These are phyloP conservation scores for Xylogone sp. DNA, from an alignment of 2,329 filamentous ascomycete genomes.

Conservation along the genomic window DNA sequence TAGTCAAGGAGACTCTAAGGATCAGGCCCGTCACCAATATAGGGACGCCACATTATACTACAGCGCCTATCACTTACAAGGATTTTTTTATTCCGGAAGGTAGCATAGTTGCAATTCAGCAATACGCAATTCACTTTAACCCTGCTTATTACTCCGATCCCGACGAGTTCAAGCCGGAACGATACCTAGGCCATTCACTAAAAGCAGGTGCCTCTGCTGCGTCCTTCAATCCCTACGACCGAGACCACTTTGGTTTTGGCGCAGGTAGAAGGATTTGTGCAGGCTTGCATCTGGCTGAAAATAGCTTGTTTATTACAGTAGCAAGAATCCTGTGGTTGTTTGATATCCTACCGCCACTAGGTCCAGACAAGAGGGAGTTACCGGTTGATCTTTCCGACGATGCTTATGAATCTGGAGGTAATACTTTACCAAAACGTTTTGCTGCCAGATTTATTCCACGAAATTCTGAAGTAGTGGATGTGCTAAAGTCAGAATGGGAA, in stretches of 20 bases:
- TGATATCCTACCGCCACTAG: slow-evolving; percentile 16
- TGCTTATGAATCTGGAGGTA: slow-evolving; percentile 28
- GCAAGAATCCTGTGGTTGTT: slow-evolving; percentile 29
- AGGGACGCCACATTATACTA: slow-evolving; percentile 48
- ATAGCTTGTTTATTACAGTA: slow-evolving; percentile 22
- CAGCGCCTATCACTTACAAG: slow-evolving; percentile 50
- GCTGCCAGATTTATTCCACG: slow-evolving; percentile 22
- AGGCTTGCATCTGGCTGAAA: slow-evolving; percentile 28
- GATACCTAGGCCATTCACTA: slow-evolving; percentile 3
- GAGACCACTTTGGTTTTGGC: slow-evolving; percentile 26
- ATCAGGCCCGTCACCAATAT: slow-evolving; percentile 41
- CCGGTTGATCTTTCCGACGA: slow-evolving; percentile 29
- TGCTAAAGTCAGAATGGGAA: slow-evolving; percentile 24
- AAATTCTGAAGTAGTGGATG: slow-evolving; percentile 15
- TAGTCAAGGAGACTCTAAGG: slow-evolving; percentile 43
- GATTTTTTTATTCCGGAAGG: slow-evolving; percentile 52
- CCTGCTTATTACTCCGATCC: slow-evolving; percentile 1
- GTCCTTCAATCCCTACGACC: slow-evolving; percentile 19
- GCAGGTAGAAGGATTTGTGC: slow-evolving; percentile 26
- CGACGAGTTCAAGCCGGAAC: slow-evolving; percentile 1
- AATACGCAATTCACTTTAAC: not conserved
- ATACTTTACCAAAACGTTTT: slow-evolving; percentile 30
- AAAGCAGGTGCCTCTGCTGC: slow-evolving; percentile 7
- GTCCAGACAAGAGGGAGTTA: slow-evolving; percentile 13
- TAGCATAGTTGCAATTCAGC: slow-evolving; percentile 15